These are phyloP conservation scores for Cladosporium oxysporum DNA, from an alignment of 2,329 filamentous ascomycete species.

Conservation along the genomic window DNA sequence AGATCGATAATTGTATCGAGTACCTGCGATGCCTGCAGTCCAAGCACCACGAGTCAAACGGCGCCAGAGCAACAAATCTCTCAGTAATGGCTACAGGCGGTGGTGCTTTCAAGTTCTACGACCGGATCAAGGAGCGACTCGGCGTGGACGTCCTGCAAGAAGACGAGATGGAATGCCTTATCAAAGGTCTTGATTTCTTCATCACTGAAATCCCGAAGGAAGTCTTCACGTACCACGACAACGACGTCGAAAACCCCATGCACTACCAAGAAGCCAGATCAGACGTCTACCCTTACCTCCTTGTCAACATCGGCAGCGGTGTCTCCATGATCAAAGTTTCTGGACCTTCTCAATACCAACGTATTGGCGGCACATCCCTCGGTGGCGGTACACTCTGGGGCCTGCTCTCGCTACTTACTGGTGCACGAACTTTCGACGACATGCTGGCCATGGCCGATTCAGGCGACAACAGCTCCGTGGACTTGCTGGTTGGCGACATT, in stretches of 20 bases:
- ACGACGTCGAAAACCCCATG: constrained; percentile 69
- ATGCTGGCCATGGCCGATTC: constrained; percentile 91
- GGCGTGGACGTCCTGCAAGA: constrained; percentile 87
- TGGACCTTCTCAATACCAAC: constrained; percentile 79
- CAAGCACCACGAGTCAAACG: constrained; percentile 76
- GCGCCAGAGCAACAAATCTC: constrained; percentile 63
- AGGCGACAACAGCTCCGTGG: constrained; percentile 89
- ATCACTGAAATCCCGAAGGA: constrained; percentile 96
- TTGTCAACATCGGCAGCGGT: constrained; percentile 97
- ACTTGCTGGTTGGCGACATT: constrained; percentile 97
- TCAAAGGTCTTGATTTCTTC: constrained; percentile 93
- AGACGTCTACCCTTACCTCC: constrained; percentile 93
- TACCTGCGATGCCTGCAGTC: constrained; percentile 85
- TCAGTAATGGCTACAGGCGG: constrained; percentile 96
- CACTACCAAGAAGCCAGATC: constrained; percentile 74
- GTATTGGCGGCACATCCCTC: constrained; percentile 91
- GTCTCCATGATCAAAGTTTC: constrained; percentile 98
- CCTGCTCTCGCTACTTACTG: constrained; percentile 84
- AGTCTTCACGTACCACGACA: constrained; percentile 94
- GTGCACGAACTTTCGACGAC: constrained; percentile 93
- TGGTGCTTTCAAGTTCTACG: constrained; percentile 95
- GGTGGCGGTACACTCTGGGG: constrained; percentile 99
- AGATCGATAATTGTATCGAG: constrained; percentile 88
- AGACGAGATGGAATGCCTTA: constrained; percentile 98
- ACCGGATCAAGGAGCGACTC: constrained; percentile 79